Percentiles rank a stretch among this genome's conserved stretches.
phyloP scores from a whole-genome alignment of 768 basidiomycete genomes.

The Pisolithus albus region DNA sequence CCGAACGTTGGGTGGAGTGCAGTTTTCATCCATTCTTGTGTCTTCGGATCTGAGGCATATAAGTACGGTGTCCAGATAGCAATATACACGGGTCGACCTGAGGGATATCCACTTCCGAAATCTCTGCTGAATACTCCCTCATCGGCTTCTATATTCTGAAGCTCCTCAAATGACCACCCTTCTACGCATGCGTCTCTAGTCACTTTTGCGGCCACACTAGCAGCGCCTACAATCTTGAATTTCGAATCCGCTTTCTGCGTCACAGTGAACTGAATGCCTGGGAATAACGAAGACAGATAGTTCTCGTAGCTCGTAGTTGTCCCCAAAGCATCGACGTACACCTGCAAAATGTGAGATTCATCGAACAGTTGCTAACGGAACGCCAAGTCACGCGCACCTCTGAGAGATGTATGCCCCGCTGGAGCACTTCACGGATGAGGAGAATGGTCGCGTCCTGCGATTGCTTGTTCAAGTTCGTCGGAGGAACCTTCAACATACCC shows the following conservation, averaged over 20 bases:
- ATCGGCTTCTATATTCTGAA: slow-evolving; percentile 15
- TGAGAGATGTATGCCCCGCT: slow-evolving; percentile 69
- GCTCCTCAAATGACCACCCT: slow-evolving; percentile 76
- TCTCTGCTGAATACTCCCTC: slow-evolving; percentile 4
- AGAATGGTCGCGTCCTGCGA: slow-evolving; percentile 85
- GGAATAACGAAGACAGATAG: slow-evolving; percentile 75
- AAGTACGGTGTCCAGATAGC: background rate
- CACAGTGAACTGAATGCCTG: slow-evolving; percentile 82
- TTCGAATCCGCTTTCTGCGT: slow-evolving; percentile 90
- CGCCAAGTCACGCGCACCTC: slow-evolving; percentile 43
- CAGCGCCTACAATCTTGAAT: slow-evolving; percentile 95
- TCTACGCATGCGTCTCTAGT: slow-evolving; percentile 89
- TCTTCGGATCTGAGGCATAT: slow-evolving; percentile 69
- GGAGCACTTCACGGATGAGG: slow-evolving; percentile 80
- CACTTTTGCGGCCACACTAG: slow-evolving; percentile 97
- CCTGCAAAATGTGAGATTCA: slow-evolving; percentile 35
- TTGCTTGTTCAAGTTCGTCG: slow-evolving; percentile 82
- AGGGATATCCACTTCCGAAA: slow-evolving; percentile 87
- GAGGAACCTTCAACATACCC: slow-evolving; percentile 82
- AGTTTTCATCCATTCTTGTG: slow-evolving; percentile 75
- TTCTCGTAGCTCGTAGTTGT: slow-evolving; percentile 79
- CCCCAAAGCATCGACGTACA: slow-evolving; percentile 94
- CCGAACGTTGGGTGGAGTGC: slow-evolving; percentile 87
- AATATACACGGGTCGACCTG: slow-evolving; percentile 42
- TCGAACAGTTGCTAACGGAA: background rate